Conservation (phyloP, 2,329 filamentous ascomycete species). For the Apiospora saccharicola region DNA sequence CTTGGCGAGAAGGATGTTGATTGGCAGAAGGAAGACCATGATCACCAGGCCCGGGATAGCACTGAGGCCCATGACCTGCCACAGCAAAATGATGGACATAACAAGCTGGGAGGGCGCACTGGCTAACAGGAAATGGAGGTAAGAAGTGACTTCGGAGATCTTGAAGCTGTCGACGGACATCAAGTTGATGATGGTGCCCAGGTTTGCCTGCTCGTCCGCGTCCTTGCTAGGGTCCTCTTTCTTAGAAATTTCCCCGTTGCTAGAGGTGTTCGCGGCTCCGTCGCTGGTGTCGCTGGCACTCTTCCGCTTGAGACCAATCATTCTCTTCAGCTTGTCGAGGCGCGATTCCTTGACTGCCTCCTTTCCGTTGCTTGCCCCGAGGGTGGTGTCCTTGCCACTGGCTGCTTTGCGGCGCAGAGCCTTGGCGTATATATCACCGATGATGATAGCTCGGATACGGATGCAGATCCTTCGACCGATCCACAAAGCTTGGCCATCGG, state of each 20-base stretch:
- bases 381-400: slow-evolving; percentile 75
- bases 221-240: slow-evolving; percentile 41
- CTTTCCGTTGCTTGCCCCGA: slow-evolving; percentile 65
- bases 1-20: slow-evolving; percentile 89
- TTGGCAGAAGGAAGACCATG: slow-evolving; percentile 86
- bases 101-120: slow-evolving; percentile 88
- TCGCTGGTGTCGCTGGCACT: slow-evolving; percentile 47
- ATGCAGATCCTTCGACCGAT: slow-evolving; percentile 95
- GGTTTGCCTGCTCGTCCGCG: slow-evolving; percentile 79
- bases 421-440: slow-evolving; percentile 97
- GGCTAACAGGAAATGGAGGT: slow-evolving; percentile 95
- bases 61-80: slow-evolving; percentile 88
- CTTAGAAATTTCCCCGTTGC: slow-evolving; percentile 11
- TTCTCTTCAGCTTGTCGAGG: slow-evolving; percentile 59
- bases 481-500: slow-evolving; percentile 88
- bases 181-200: slow-evolving; percentile 98
- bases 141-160: slow-evolving; percentile 91
- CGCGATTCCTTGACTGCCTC: slow-evolving; percentile 46
- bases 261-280: slow-evolving; percentile 30
- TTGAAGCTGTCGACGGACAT: slow-evolving; percentile 99
- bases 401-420: slow-evolving; percentile 90
- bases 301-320: slow-evolving; percentile 69
- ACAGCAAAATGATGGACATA: slow-evolving; percentile 82
- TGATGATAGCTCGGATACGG: slow-evolving; percentile 89
- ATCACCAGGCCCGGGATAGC: slow-evolving; percentile 92